phyloP scores from a whole-genome alignment of 306 rosid species.

The Glycyrrhiza uralensis region DNA sequence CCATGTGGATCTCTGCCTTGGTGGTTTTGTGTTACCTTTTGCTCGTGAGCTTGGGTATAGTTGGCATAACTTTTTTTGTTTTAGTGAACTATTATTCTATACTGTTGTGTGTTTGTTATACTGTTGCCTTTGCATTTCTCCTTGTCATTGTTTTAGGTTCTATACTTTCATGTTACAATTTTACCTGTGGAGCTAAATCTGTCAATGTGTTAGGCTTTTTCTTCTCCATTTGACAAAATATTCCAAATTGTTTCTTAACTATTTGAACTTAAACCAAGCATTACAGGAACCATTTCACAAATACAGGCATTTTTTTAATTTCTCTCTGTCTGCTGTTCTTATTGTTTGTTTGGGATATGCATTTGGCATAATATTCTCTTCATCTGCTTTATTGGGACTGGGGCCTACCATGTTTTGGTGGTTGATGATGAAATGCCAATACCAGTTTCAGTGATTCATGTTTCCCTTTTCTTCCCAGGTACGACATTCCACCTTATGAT shows the following conservation, averaged over 20 bases:
- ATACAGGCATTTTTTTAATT: neutral
- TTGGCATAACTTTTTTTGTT: constrained; percentile 21
- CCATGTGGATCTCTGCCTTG: constrained; percentile 95
- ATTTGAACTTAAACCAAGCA: neutral
- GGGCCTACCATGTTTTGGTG: neutral
- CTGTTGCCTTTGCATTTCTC: neutral
- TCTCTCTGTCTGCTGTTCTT: neutral
- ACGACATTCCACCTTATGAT: constrained; percentile 77
- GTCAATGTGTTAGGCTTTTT: neutral
- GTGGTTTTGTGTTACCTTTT: constrained; percentile 91
- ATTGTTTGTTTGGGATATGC: constrained; percentile 9
- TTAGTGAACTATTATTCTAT: constrained; percentile 13
- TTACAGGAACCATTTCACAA: constrained; percentile 11
- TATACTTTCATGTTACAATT: neutral
- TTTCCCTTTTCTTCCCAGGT: constrained; percentile 47
- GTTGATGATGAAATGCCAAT: too few species aligned
- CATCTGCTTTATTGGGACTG: neutral
- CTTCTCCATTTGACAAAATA: constrained; percentile 5
- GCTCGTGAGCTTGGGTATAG: constrained; percentile 90
- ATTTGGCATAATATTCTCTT: neutral
- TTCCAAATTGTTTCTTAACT: neutral
- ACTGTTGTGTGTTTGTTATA: neutral
- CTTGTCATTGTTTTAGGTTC: neutral
- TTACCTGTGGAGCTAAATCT: neutral
- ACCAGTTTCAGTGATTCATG: neutral